phyloP scores from a whole-genome alignment of 345 rosid genomes.

The Hevea brasiliensis region DNA sequence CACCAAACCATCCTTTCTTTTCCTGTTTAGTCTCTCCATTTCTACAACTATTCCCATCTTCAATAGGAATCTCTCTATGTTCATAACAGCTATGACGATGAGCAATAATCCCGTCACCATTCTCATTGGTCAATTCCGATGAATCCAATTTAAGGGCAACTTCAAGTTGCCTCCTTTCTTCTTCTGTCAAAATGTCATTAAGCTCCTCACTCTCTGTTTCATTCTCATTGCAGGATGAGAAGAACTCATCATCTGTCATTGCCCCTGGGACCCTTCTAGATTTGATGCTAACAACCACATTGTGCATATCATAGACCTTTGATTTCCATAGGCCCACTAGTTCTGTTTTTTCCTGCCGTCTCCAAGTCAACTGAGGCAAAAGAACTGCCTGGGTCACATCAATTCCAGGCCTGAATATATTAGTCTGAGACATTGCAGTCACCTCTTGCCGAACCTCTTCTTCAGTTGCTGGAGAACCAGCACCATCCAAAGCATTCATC shows the following conservation, averaged over 20 bases:
- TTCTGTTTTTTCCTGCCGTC: constrained; percentile 90
- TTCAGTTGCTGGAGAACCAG: constrained; percentile 70
- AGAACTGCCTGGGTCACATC: constrained; percentile 95
- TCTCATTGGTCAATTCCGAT: constrained; percentile 54
- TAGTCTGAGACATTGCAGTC: constrained; percentile 83
- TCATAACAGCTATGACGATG: constrained; percentile 75
- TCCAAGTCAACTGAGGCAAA: constrained; percentile 87
- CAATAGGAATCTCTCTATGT: constrained; percentile 73
- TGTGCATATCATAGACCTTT: constrained; percentile 96
- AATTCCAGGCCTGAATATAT: constrained; percentile 91
- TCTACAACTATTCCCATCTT: constrained; percentile 47
- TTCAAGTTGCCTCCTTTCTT: constrained; percentile 87
- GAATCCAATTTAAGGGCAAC: constrained; percentile 80
- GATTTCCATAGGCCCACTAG: constrained; percentile 89
- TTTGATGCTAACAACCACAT: constrained; percentile 91
- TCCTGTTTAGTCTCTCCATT: constrained; percentile 60
- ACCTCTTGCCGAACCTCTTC: constrained; percentile 92
- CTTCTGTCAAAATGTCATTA: constrained; percentile 72
- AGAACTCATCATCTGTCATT: constrained; percentile 88
- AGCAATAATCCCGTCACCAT: constrained; percentile 48
- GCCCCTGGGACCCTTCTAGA: constrained; percentile 93
- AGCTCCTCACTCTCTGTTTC: constrained; percentile 82
- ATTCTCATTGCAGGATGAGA: constrained; percentile 66
- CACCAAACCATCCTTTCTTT: constrained; percentile 99
- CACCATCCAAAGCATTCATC: constrained; percentile 93